These are phyloP conservation scores for Helminthosporium solani DNA, from an alignment of 2,329 filamentous ascomycete genomes.

Conservation along the genomic window DNA sequence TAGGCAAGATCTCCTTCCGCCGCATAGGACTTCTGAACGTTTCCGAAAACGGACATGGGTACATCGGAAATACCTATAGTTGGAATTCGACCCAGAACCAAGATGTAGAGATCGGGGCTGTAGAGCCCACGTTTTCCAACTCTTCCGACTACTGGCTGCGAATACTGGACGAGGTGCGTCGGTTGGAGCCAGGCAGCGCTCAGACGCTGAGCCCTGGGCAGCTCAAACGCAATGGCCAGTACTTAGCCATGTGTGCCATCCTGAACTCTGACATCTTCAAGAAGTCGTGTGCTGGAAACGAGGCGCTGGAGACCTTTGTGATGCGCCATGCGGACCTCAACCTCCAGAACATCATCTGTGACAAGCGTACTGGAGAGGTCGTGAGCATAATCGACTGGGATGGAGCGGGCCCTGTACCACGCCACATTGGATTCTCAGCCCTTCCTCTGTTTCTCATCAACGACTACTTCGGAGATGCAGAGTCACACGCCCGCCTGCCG, in stretches of 20 bases:
- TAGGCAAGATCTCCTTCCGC: background rate
- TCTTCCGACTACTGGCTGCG: background rate
- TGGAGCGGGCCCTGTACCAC: conserved; percentile 6
- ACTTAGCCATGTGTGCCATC: background rate
- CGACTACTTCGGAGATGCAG: conserved; percentile 6
- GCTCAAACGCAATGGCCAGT: background rate
- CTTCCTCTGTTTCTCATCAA: conserved; percentile 11
- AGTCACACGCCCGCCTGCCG: background rate
- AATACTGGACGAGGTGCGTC: no score
- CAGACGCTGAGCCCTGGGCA: no score
- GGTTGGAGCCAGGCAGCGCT: no score
- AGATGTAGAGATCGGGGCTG: no score
- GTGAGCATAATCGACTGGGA: conserved; percentile 25
- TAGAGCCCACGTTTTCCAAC: background rate
- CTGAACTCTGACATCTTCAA: background rate
- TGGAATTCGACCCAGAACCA: background rate
- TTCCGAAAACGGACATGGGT: background rate
- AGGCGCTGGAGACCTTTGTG: conserved; percentile 12
- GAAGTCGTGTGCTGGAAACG: background rate
- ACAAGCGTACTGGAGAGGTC: conserved; percentile 6
- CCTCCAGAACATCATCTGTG: conserved; percentile 18
- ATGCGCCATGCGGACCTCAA: conserved; percentile 15
- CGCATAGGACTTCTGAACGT: background rate
- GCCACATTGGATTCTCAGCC: conserved; percentile 10
- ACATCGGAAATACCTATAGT: background rate